These are phyloP conservation scores for Xylaria sp. DNA, from an alignment of 2,329 filamentous ascomycete genomes.

Conservation along the genomic window DNA sequence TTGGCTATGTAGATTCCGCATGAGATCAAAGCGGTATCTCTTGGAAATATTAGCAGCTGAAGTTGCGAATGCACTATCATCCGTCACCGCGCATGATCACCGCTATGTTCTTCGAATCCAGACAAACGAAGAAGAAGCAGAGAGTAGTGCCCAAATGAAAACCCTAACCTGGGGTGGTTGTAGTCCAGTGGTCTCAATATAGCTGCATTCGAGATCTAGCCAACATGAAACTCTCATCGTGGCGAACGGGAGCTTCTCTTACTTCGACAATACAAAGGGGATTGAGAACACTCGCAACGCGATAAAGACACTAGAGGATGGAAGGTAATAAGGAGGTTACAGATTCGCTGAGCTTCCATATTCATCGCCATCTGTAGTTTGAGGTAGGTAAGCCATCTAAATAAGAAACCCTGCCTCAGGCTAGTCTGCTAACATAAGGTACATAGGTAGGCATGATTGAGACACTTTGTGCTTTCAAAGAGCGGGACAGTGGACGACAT, in stretches of 20 bases:
- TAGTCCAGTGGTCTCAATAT: background rate
- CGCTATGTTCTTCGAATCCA: background rate
- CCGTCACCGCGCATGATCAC: background rate
- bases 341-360: slow-evolving; percentile 9
- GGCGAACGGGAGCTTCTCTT: background rate
- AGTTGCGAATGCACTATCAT: background rate
- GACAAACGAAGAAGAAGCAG: background rate
- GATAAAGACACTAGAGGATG: background rate
- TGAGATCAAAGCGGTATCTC: background rate
- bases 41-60: slow-evolving; percentile 11
- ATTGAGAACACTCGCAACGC: background rate
- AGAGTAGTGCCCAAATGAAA: background rate
- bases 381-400: background rate
- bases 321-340: background rate
- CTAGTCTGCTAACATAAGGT: background rate
- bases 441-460: background rate
- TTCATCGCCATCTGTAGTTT: background rate
- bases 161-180: background rate
- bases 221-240: background rate
- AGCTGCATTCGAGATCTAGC: background rate
- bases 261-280: background rate
- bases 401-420: slow-evolving; percentile 1
- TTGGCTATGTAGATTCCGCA: background rate
- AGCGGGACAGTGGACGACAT: background rate
- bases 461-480: background rate